phyloP scores from a whole-genome alignment of 2,329 filamentous ascomycete species.

The Hymenoscyphus occultus region DNA sequence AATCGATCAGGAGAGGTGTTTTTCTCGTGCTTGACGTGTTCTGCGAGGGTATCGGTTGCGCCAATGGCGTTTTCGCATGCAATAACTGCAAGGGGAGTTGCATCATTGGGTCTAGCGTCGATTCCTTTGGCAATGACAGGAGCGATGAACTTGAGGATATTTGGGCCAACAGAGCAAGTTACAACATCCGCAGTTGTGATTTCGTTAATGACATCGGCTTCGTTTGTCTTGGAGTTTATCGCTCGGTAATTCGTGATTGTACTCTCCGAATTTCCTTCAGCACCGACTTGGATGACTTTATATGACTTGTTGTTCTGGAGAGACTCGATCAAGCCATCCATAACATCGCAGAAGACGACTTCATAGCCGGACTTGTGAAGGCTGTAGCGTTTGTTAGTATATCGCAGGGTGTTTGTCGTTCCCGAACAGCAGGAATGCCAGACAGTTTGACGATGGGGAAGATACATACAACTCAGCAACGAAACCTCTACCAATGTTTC shows the following conservation, averaged over 20 bases:
- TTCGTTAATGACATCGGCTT: slow-evolving; percentile 76
- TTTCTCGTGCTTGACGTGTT: slow-evolving; percentile 71
- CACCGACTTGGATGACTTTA: slow-evolving; percentile 88
- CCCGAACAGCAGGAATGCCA: background rate
- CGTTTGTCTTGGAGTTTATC: slow-evolving; percentile 88
- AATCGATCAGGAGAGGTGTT: slow-evolving; percentile 69
- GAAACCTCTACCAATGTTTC: slow-evolving; percentile 66
- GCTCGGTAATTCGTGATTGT: slow-evolving; percentile 93
- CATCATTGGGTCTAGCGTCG: slow-evolving; percentile 63
- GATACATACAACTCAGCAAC: slow-evolving; percentile 35
- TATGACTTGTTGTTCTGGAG: slow-evolving; percentile 77
- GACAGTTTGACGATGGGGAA: background rate
- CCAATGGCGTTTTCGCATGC: slow-evolving; percentile 98
- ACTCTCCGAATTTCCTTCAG: slow-evolving; percentile 75
- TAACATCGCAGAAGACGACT: slow-evolving; percentile 94
- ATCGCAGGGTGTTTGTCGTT: background rate
- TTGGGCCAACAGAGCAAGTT: slow-evolving; percentile 95
- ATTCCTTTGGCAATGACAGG: slow-evolving; percentile 94
- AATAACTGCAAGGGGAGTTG: slow-evolving; percentile 79
- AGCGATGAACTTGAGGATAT: slow-evolving; percentile 94
- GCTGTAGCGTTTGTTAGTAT: slow-evolving; percentile 25
- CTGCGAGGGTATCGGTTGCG: slow-evolving; percentile 83
- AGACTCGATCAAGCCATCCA: slow-evolving; percentile 74
- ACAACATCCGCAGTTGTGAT: slow-evolving; percentile 86
- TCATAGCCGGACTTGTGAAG: slow-evolving; percentile 93